These are phyloP conservation scores for Hibiscus tridactylites DNA, from an alignment of 345 rosid genomes.

Conservation along the genomic window DNA sequence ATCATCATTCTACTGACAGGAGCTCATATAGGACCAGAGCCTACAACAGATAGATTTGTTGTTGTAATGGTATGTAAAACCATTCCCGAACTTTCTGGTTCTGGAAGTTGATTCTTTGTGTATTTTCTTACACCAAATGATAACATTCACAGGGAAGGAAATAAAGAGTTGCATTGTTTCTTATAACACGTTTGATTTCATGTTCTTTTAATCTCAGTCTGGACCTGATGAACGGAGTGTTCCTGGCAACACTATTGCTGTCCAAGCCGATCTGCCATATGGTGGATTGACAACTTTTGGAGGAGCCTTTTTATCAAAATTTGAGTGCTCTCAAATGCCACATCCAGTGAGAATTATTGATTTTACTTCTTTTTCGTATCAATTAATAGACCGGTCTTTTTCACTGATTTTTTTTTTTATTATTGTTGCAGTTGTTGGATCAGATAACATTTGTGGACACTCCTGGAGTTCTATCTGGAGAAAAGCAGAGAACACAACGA, in stretches of 20 bases:
- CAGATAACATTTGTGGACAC: conserved; percentile 89
- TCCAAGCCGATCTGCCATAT: conserved; percentile 87
- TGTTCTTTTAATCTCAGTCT: conserved; percentile 30
- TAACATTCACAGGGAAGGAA: background rate
- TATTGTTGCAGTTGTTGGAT: conserved; percentile 58
- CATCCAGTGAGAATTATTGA: conserved; percentile 54
- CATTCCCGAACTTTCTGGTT: background rate
- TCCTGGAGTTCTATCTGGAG: conserved; percentile 94
- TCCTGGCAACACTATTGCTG: conserved; percentile 90
- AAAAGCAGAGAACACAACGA: conserved; percentile 84
- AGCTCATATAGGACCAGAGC: conserved; percentile 98
- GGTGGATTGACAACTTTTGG: conserved; percentile 79
- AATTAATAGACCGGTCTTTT: background rate
- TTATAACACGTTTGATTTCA: background rate
- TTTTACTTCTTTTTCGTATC: background rate
- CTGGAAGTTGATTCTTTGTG: background rate
- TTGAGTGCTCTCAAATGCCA: conserved; percentile 92
- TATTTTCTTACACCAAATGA: background rate
- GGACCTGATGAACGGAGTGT: conserved; percentile 74
- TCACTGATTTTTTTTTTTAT: background rate
- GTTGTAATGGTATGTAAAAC: conserved; percentile 70
- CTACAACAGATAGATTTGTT: conserved; percentile 97
- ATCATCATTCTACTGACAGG: conserved; percentile 33
- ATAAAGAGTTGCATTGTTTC: background rate
- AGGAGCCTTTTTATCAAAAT: conserved; percentile 78